Evolutionary conservation across 2,329 filamentous ascomycete species (phyloP).

Genomic region (Arthrobotrys pseudoclavata): DNA sequence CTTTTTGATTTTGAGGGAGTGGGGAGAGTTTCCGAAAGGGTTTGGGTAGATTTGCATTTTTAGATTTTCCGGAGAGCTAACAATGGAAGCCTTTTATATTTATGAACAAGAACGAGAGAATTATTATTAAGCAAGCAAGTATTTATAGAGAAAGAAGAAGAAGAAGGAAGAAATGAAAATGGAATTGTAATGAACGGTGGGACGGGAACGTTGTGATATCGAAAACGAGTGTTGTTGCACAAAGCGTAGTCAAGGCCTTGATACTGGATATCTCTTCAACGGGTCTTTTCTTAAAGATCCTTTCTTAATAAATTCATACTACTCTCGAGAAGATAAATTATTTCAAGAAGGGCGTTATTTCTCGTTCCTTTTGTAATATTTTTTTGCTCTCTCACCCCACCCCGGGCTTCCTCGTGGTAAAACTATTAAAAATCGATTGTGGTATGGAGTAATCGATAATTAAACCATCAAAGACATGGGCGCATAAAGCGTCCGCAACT

Average conservation of each 20-base stretch:
- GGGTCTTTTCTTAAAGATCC: neutral
- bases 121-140: neutral
- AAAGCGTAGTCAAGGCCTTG: slow-evolving; percentile 25
- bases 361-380: slow-evolving; percentile 24
- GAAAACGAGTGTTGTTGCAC: slow-evolving; percentile 54
- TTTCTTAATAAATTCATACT: slow-evolving; percentile 21
- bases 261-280: slow-evolving; percentile 38
- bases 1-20: slow-evolving; percentile 25
- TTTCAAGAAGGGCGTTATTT: neutral
- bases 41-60: slow-evolving; percentile 35
- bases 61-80: neutral
- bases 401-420: slow-evolving; percentile 19
- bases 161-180: neutral
- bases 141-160: slow-evolving; percentile 11
- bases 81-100: neutral
- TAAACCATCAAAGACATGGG: slow-evolving; percentile 13
- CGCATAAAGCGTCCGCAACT: slow-evolving; percentile 26
- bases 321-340: slow-evolving; percentile 1
- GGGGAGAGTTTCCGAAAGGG: slow-evolving; percentile 23
- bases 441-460: slow-evolving; percentile 21
- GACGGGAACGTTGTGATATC: slow-evolving; percentile 31
- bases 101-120: neutral
- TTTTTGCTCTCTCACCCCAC: neutral
- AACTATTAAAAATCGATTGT: slow-evolving; percentile 20
- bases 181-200: slow-evolving; percentile 8